A percentile compares a stretch with the other conserved stretches of the same genome.
Conservation (phyloP, 2,329 filamentous ascomycete genomes). For the Chrysoporthe deuterocubensis region DNA sequence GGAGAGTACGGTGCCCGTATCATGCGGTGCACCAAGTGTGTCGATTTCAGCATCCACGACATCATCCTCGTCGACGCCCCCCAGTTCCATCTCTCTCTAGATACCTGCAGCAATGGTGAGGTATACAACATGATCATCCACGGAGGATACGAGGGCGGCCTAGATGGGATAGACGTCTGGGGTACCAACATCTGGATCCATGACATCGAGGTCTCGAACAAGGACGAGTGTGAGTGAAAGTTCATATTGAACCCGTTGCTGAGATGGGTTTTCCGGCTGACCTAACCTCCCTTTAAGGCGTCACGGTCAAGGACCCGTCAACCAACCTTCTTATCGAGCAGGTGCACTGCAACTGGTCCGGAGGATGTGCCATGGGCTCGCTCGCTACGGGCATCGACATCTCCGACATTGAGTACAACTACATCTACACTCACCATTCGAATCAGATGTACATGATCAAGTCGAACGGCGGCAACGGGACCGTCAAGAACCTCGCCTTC, state of each 20-base stretch:
- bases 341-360: slow-evolving; percentile 66
- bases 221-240: slow-evolving; percentile 50
- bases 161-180: slow-evolving; percentile 62
- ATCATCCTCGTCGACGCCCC: slow-evolving; percentile 50
- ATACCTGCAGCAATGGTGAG: slow-evolving; percentile 50
- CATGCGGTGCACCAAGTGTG: slow-evolving; percentile 47
- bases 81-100: slow-evolving; percentile 33
- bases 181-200: slow-evolving; percentile 60
- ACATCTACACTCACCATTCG: slow-evolving; percentile 61
- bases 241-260: slow-evolving; percentile 43
- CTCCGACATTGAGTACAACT: slow-evolving; percentile 56
- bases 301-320: slow-evolving; percentile 46
- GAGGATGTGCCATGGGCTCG: slow-evolving; percentile 56
- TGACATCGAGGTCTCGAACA: slow-evolving; percentile 65
- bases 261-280: background rate
- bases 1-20: slow-evolving; percentile 46
- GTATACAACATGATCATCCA: slow-evolving; percentile 59
- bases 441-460: slow-evolving; percentile 70
- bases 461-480: slow-evolving; percentile 60
- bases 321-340: slow-evolving; percentile 61
- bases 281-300: slow-evolving; percentile 38
- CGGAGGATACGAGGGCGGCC: slow-evolving; percentile 52
- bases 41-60: slow-evolving; percentile 53
- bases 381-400: slow-evolving; percentile 54
- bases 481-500: slow-evolving; percentile 53